Evolutionary conservation across 2,329 filamentous ascomycete genomes (phyloP).

Genomic region (Lizonia empirigonia): DNA sequence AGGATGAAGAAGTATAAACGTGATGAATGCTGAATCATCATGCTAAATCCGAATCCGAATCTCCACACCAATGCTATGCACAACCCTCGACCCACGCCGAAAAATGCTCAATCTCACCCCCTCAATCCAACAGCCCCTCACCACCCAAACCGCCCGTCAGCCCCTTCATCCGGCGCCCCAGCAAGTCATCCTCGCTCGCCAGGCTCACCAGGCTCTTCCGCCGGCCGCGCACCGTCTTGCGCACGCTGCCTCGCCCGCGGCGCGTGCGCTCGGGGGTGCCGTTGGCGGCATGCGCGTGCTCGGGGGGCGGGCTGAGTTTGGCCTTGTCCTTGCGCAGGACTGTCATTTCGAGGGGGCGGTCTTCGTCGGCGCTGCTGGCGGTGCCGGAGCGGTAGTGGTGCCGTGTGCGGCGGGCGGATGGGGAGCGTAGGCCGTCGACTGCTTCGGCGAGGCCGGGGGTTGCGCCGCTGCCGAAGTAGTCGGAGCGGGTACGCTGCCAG

Average conservation of each 20-base stretch:
- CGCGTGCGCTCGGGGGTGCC: slow-evolving; percentile 4
- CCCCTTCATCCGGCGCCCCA: slow-evolving; percentile 56
- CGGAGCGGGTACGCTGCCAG: slow-evolving; percentile 68
- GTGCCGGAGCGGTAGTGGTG: slow-evolving; percentile 57
- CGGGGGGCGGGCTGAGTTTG: slow-evolving; percentile 25
- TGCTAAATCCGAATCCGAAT: too few species aligned
- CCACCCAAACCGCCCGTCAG: slow-evolving; percentile 51
- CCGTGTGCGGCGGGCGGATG: slow-evolving; percentile 37
- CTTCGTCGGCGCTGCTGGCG: slow-evolving; percentile 78
- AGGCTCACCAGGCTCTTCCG: slow-evolving; percentile 53
- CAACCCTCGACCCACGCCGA: not conserved
- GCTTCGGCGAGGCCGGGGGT: slow-evolving; percentile 76
- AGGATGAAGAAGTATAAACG: too few species aligned
- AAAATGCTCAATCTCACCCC: not conserved
- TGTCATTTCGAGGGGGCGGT: slow-evolving; percentile 80
- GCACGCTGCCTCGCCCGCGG: slow-evolving; percentile 32
- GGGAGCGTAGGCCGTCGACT: slow-evolving; percentile 60
- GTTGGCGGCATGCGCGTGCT: not conserved
- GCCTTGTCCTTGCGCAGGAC: slow-evolving; percentile 34
- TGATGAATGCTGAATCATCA: too few species aligned
- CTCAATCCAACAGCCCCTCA: slow-evolving; percentile 10
- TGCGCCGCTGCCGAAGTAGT: slow-evolving; percentile 68
- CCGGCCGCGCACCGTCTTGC: slow-evolving; percentile 38
- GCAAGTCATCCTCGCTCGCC: slow-evolving; percentile 55
- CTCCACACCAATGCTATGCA: too few species aligned